phyloP scores from a whole-genome alignment of 345 rosid species.

The Citrus medica region DNA sequence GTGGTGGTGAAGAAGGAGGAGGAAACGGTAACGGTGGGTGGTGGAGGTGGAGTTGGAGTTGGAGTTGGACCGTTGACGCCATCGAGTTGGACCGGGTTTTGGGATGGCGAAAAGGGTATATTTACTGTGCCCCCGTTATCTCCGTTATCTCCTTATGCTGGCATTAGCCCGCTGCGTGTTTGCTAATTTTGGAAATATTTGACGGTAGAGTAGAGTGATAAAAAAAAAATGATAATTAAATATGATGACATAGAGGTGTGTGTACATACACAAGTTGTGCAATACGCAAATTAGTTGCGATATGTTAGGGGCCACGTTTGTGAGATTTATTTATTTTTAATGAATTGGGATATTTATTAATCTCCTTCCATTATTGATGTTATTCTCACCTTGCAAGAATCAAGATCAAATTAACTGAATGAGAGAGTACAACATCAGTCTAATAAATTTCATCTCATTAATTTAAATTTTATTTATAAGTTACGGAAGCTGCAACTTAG shows the following conservation, averaged over 20 bases:
- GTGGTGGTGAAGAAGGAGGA: not conserved
- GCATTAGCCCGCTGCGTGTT: conserved; percentile 10
- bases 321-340: not conserved
- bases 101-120: conserved; percentile 68
- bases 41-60: conserved; percentile 10
- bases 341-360: not conserved
- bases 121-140: conserved; percentile 81
- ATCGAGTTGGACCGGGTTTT: conserved; percentile 84
- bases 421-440: too few relatives aligned
- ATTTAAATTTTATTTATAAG: too few relatives aligned
- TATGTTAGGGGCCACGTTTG: not conserved
- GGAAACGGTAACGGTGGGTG: conserved; percentile 5
- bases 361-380: not conserved
- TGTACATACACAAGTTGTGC: not conserved
- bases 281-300: not conserved
- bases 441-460: too few relatives aligned
- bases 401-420: too few relatives aligned
- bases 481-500: too few relatives aligned
- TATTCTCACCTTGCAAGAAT: too few relatives aligned
- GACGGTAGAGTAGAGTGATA: not conserved
- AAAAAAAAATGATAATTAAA: not conserved
- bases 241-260: not conserved
- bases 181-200: not conserved
- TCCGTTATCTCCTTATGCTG: conserved; percentile 67
- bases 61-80: conserved; percentile 77